Conservation (phyloP, 192 early-diverging fungal species). For the Coemansia sp. region DNA sequence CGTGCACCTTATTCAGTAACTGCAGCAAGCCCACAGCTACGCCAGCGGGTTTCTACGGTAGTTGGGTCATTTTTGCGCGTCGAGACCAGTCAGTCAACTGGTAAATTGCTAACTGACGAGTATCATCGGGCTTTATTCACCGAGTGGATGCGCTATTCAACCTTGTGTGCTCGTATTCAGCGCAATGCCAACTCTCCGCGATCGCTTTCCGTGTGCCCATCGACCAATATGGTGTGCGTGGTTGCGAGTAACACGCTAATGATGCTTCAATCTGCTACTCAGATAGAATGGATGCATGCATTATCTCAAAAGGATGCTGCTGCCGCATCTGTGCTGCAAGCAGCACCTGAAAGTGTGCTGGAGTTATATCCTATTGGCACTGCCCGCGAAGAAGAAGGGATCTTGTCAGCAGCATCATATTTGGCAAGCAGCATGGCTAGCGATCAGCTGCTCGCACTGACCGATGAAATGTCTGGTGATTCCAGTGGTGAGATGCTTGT, state of each 20-base stretch:
- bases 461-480: slow-evolving; percentile 32
- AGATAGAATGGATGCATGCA: slow-evolving; percentile 42
- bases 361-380: slow-evolving; percentile 18
- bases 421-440: slow-evolving; percentile 9
- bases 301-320: slow-evolving; percentile 20
- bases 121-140: slow-evolving; percentile 41
- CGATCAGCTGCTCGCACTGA: slow-evolving; percentile 16
- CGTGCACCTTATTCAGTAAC: slow-evolving; percentile 18
- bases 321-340: slow-evolving; percentile 32
- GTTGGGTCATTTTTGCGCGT: slow-evolving; percentile 39
- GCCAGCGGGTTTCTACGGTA: slow-evolving; percentile 23
- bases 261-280: slow-evolving; percentile 26
- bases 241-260: slow-evolving; percentile 18
- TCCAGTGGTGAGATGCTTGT: slow-evolving; percentile 45
- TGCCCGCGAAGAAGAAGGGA: slow-evolving; percentile 19
- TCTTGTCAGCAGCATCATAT: slow-evolving; percentile 30
- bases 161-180: slow-evolving; percentile 48
- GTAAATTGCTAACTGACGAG: slow-evolving; percentile 17
- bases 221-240: slow-evolving; percentile 35
- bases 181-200: slow-evolving; percentile 28
- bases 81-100: slow-evolving; percentile 17
- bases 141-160: slow-evolving; percentile 55
- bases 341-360: slow-evolving; percentile 16
- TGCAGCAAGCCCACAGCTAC: slow-evolving; percentile 24
- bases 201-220: slow-evolving; percentile 27